phyloP scores from a whole-genome alignment of 2,329 filamentous ascomycete species.

The Diplodia seriata region DNA sequence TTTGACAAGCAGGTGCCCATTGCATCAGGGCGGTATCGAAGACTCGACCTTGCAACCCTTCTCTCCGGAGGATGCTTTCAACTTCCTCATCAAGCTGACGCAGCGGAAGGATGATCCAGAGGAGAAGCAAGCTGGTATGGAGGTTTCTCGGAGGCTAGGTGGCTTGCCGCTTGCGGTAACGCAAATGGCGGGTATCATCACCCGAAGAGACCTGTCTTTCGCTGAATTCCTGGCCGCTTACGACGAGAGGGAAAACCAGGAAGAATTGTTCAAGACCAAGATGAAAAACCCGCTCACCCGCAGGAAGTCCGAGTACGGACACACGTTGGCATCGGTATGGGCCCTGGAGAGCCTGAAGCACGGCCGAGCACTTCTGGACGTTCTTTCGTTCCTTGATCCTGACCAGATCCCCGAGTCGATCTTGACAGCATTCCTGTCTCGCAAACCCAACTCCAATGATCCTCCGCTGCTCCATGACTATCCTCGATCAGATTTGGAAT shows the following conservation, averaged over 20 bases:
- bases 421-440: not conserved
- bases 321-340: conserved; percentile 30
- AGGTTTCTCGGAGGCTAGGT: conserved; percentile 32
- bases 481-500: conserved; percentile 14
- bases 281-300: not conserved
- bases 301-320: not conserved
- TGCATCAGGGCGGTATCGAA: not conserved
- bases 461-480: conserved; percentile 16
- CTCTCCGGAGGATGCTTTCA: not conserved
- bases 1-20: conserved; percentile 34
- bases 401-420: conserved; percentile 34
- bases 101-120: not conserved
- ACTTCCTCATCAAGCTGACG: conserved; percentile 3
- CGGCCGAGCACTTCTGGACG: conserved; percentile 32
- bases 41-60: not conserved
- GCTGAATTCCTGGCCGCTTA: conserved; percentile 33
- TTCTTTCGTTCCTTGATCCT: conserved; percentile 35
- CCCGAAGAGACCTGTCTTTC: conserved; percentile 31
- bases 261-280: not conserved
- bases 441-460: not conserved
- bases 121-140: not conserved
- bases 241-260: conserved; percentile 20
- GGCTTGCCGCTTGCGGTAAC: conserved; percentile 37
- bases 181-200: conserved; percentile 37
- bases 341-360: conserved; percentile 33